Evolutionary conservation across 257 asterid species (phyloP), one percentile per base, ranked within the genome.

Genomic region (Solanum bulbocastanum): DNA sequence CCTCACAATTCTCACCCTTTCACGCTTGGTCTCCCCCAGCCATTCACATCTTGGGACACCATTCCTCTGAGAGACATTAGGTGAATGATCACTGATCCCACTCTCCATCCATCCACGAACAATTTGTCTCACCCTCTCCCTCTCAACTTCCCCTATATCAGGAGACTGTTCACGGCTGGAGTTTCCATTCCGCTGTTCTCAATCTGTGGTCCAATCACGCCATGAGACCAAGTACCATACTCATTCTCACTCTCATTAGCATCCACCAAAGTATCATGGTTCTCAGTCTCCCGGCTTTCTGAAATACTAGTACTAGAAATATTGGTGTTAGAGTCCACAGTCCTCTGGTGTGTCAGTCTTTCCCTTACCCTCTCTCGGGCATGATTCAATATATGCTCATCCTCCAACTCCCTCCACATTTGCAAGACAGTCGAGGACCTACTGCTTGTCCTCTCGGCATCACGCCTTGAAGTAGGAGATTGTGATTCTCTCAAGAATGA

Each of bases 41-140:
- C 94, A 96, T 90, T 97, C 98, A 32, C 95, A 93, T 90, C 98
- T 92, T 49, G 94, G 93, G 83, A 93, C 92, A 81, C 93, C 91
- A 89, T 90, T 93, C 91, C 95, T 89, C 91, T 91, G 97, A 88
- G 93, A 68, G 83, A 90, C 94, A 91, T 90, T 93, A 89, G 98
- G 88, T 39, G 98, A 89, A 87, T 88, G 91, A 66, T 93, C 97
- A 83, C 90, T 88, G 69, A 94, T 91, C 87, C 97, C 98, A 91
- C 94, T 97, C 92, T 94, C 99, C 98, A 95, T 93, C 99, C 98
- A 95, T 79, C 98, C 98, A 88, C 98, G 97, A 84, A 92, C 99
- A 90, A 96, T 94, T 78, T 95, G 98, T 92, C 99, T 92, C 86
- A 97, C 99, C 87, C 98, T 91, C 88, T 96, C 98, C 91, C 98